phyloP scores from a whole-genome alignment of 768 basidiomycete species.

The Auriscalpium vulgare region DNA sequence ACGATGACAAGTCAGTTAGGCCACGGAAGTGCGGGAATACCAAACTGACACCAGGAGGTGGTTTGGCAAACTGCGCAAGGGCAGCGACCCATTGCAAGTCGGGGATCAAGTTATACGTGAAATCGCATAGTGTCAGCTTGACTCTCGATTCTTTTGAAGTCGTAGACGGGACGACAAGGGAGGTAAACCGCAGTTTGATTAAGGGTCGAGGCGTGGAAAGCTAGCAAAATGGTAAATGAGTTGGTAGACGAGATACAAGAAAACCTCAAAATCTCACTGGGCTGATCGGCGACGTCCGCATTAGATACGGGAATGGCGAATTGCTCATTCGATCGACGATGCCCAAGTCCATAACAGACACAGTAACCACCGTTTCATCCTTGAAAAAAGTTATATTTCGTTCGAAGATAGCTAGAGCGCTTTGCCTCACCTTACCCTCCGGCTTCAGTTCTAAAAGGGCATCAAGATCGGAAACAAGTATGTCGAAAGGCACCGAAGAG shows the following conservation, averaged over 20 bases:
- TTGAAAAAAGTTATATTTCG: slow-evolving; percentile 20
- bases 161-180: slow-evolving; percentile 49
- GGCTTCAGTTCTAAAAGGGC: slow-evolving; percentile 59
- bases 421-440: slow-evolving; percentile 50
- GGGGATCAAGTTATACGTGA: slow-evolving; percentile 54
- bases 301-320: slow-evolving; percentile 34
- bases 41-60: slow-evolving; percentile 77
- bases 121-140: slow-evolving; percentile 52
- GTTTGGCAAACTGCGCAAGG: slow-evolving; percentile 56
- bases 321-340: slow-evolving; percentile 40
- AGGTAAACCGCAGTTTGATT: slow-evolving; percentile 60
- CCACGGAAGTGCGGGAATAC: background rate
- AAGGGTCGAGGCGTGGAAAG: slow-evolving; percentile 35
- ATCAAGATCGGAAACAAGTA: slow-evolving; percentile 55
- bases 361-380: slow-evolving; percentile 63
- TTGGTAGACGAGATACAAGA: background rate
- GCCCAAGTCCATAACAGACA: slow-evolving; percentile 55
- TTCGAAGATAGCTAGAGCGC: too few relatives aligned
- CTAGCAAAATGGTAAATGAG: slow-evolving; percentile 6
- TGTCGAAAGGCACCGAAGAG: slow-evolving; percentile 37
- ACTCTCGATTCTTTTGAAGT: slow-evolving; percentile 74
- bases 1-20: background rate
- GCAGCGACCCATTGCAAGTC: slow-evolving; percentile 59
- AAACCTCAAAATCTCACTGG: slow-evolving; percentile 37
- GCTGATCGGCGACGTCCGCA: slow-evolving; percentile 46